Evolutionary conservation across 1,139 yeast species (phyloP).

Genomic region (Suhomyces coccinellae): DNA sequence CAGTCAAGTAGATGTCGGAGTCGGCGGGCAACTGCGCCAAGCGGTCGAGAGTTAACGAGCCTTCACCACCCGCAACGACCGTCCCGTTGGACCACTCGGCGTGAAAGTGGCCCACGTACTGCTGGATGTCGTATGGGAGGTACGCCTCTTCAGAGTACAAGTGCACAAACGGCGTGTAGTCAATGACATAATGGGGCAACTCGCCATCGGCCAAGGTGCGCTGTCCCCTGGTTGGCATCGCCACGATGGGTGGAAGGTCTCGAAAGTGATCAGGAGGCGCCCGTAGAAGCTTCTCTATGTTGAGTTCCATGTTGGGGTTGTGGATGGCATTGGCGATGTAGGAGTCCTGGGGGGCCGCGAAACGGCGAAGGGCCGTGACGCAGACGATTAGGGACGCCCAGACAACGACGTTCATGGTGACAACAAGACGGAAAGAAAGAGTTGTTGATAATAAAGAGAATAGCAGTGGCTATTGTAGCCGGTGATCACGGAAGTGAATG

Average conservation of each 20-base stretch:
- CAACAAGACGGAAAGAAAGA: neutral
- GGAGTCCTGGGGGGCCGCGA: conserved; percentile 13
- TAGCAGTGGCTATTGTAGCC: neutral
- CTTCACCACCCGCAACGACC: conserved; percentile 37
- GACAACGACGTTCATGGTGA: conserved; percentile 3
- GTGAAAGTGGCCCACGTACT: conserved; percentile 66
- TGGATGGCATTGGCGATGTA: conserved; percentile 9
- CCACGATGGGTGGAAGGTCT: conserved; percentile 40
- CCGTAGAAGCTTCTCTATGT: conserved; percentile 25
- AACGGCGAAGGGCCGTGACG: conserved; percentile 3
- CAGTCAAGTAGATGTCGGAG: conserved; percentile 48
- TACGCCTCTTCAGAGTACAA: conserved; percentile 87
- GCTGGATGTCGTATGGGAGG: conserved; percentile 76
- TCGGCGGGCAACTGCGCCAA: conserved; percentile 36
- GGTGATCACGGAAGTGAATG: neutral
- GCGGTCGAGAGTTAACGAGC: conserved; percentile 37
- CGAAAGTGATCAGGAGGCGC: conserved; percentile 33
- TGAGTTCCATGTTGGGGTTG: conserved; percentile 16
- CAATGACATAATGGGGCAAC: conserved; percentile 73
- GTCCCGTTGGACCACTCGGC: conserved; percentile 51
- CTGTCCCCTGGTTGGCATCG: conserved; percentile 31
- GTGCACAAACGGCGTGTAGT: conserved; percentile 79
- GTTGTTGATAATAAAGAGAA: neutral
- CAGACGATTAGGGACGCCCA: conserved; percentile 1
- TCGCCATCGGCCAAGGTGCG: conserved; percentile 50